These are phyloP conservation scores for Aschersonia sp. DNA, from an alignment of 2,329 filamentous ascomycete species.

Conservation along the genomic window DNA sequence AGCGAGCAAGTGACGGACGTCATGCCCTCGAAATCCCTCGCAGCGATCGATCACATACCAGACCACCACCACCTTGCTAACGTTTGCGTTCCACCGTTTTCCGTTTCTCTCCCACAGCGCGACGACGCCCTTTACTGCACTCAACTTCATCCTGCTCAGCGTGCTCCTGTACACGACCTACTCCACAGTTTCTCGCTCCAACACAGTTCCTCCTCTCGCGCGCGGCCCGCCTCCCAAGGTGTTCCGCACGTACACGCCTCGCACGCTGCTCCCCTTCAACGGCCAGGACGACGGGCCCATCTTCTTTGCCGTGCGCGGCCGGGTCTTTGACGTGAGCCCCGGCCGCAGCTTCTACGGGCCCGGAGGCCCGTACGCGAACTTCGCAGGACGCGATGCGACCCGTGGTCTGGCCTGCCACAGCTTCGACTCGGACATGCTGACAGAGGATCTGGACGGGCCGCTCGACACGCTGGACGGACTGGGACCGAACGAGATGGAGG, in stretches of 20 bases:
- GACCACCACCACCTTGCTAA: neutral
- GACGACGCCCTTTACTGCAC: conserved; percentile 38
- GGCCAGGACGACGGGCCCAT: conserved; percentile 61
- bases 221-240: conserved; percentile 42
- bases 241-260: conserved; percentile 59
- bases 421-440: conserved; percentile 93
- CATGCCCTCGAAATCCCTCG: no score
- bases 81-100: no score
- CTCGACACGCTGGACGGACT: conserved; percentile 64
- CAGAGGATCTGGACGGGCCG: conserved; percentile 72
- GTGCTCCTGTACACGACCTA: conserved; percentile 45
- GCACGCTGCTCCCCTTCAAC: conserved; percentile 73
- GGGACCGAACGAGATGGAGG: conserved; percentile 62
- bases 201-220: conserved; percentile 30
- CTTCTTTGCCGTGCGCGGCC: conserved; percentile 81
- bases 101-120: neutral
- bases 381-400: conserved; percentile 82
- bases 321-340: conserved; percentile 76
- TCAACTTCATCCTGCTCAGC: conserved; percentile 46
- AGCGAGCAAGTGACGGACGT: no score
- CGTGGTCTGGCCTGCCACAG: conserved; percentile 79
- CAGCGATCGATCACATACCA: no score
- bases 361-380: conserved; percentile 89
- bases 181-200: conserved; percentile 33
- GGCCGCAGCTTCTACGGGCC: conserved; percentile 94